phyloP scores from a whole-genome alignment of 1,284 basidiomycete genomes.

The Puccinia coronata region DNA sequence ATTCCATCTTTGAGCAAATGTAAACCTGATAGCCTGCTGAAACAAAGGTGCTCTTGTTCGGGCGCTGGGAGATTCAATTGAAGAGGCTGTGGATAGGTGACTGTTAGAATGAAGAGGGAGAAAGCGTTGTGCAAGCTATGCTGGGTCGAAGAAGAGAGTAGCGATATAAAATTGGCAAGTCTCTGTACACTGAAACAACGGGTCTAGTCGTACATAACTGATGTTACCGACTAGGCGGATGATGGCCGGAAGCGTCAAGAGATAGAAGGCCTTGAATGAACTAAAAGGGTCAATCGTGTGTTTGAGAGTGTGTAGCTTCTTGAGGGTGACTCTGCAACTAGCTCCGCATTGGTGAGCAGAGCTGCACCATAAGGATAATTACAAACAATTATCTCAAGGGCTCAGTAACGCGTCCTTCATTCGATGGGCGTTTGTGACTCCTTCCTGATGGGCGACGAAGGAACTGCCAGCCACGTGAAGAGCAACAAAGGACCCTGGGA shows the following conservation, averaged over 20 bases:
- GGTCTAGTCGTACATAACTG: background rate
- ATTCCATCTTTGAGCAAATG: slow-evolving; percentile 5
- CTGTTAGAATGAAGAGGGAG: too few species aligned
- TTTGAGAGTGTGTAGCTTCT: background rate
- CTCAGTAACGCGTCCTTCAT: too few species aligned
- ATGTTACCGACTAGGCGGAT: too few species aligned
- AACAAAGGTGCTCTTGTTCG: too few species aligned
- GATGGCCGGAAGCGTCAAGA: background rate
- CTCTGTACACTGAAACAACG: background rate
- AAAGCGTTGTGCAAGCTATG: background rate
- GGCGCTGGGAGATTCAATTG: too few species aligned
- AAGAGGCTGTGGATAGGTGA: too few species aligned
- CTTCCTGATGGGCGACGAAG: too few species aligned
- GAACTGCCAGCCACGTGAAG: too few species aligned
- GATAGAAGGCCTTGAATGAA: background rate
- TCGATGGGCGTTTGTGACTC: too few species aligned
- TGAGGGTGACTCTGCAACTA: background rate
- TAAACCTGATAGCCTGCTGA: too few species aligned
- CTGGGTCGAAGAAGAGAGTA: background rate
- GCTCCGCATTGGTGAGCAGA: background rate
- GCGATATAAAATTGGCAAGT: background rate
- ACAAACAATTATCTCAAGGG: too few species aligned
- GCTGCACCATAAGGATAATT: background rate
- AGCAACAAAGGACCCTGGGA: too few species aligned
- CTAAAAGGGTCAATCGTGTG: background rate